These are phyloP conservation scores for Flaveria trinervia DNA, from an alignment of 129 eudicot genomes.

Conservation along the genomic window DNA sequence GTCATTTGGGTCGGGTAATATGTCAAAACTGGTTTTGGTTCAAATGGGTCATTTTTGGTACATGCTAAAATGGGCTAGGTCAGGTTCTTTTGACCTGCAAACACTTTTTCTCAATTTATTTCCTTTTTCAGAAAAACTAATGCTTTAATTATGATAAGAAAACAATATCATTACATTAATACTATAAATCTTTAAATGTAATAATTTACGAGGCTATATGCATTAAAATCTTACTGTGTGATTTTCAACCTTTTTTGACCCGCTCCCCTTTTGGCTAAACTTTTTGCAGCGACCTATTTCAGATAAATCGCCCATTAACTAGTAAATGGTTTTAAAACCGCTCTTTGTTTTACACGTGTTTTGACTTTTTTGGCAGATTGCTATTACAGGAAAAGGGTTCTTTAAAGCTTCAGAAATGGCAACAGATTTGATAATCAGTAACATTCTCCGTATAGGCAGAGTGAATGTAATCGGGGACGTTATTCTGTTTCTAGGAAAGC, in stretches of 20 bases:
- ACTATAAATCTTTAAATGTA: neutral
- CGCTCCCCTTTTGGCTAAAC: neutral
- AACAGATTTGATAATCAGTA: conserved; percentile 84
- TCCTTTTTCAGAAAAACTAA: neutral
- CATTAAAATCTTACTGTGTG: neutral
- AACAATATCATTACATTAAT: neutral
- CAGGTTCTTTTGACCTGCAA: neutral
- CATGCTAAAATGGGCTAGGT: neutral
- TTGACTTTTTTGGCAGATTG: conserved; percentile 53
- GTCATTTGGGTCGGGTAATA: neutral
- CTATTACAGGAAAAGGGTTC: conserved; percentile 88
- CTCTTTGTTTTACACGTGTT: conserved; percentile 10
- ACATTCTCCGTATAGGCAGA: conserved; percentile 86
- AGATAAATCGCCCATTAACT: neutral
- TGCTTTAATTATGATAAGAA: neutral
- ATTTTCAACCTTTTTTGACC: conserved; percentile 5
- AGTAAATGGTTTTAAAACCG: neutral
- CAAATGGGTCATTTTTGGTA: neutral
- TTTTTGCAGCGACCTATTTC: neutral
- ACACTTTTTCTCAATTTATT: neutral
- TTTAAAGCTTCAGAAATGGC: conserved; percentile 88
- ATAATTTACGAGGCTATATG: neutral
- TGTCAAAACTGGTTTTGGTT: neutral
- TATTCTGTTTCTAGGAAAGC: conserved; percentile 85
- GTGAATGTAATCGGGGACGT: conserved; percentile 97